phyloP scores from a whole-genome alignment of 1,139 yeast genomes.

The Kodamaea plutei region DNA sequence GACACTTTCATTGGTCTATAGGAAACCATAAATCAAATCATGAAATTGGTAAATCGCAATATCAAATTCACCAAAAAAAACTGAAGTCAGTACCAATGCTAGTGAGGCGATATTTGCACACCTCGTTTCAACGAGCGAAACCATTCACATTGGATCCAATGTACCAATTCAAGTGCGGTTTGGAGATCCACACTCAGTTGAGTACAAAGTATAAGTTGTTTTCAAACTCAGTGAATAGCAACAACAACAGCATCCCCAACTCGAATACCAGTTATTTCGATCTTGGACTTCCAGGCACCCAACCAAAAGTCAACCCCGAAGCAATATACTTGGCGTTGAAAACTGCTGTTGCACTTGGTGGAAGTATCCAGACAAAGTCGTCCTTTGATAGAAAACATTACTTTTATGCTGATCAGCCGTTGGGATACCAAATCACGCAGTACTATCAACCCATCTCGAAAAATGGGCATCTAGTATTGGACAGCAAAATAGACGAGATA shows the following conservation, averaged over 20 bases:
- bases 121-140: no score
- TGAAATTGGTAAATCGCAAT: no score
- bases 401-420: slow-evolving; percentile 93
- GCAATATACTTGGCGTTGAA: slow-evolving; percentile 68
- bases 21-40: no score
- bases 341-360: slow-evolving; percentile 68
- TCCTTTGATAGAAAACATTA: slow-evolving; percentile 92
- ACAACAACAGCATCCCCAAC: slow-evolving; percentile 56
- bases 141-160: slow-evolving; percentile 14
- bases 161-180: slow-evolving; percentile 68
- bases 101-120: no score
- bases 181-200: slow-evolving; percentile 91
- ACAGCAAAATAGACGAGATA: slow-evolving; percentile 51
- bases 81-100: no score
- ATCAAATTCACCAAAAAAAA: no score
- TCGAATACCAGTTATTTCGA: slow-evolving; percentile 74
- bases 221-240: slow-evolving; percentile 51
- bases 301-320: slow-evolving; percentile 75
- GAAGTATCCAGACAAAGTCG: slow-evolving; percentile 53
- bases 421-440: slow-evolving; percentile 95
- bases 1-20: no score
- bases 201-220: slow-evolving; percentile 72
- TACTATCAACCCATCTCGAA: slow-evolving; percentile 76
- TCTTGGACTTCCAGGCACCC: slow-evolving; percentile 88
- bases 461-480: slow-evolving; percentile 54